These are phyloP conservation scores for Nepenthes mirabilis DNA, from an alignment of 148 eudicot genomes.

Conservation along the genomic window DNA sequence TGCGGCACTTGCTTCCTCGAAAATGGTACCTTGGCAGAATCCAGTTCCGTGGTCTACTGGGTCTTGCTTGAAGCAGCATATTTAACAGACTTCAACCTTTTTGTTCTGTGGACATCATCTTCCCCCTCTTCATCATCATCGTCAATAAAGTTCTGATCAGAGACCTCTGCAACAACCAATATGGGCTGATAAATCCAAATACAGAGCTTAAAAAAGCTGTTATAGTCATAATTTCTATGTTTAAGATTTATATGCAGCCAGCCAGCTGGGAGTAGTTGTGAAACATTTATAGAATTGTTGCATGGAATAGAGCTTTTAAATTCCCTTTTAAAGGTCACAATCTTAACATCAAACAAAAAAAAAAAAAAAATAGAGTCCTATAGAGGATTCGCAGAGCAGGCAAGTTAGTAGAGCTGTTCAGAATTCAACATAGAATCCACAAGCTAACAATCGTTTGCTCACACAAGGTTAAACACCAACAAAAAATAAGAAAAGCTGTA, in stretches of 20 bases:
- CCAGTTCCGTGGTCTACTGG: constrained; percentile 10
- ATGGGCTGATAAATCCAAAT: background rate
- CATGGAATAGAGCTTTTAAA: too few relatives aligned
- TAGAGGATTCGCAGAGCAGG: too few relatives aligned
- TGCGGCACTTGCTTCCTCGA: too few relatives aligned
- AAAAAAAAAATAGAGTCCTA: too few relatives aligned
- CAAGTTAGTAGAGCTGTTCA: too few relatives aligned
- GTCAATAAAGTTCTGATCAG: constrained; percentile 72
- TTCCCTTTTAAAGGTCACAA: too few relatives aligned
- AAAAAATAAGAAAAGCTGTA: too few relatives aligned
- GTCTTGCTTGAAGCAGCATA: constrained; percentile 16
- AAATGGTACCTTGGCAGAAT: too few relatives aligned
- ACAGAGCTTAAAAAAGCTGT: background rate
- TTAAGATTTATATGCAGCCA: background rate
- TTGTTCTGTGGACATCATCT: constrained; percentile 9
- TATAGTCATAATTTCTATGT: background rate
- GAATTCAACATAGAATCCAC: too few relatives aligned
- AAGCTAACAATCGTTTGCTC: too few relatives aligned
- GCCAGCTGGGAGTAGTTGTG: background rate
- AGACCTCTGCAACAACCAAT: constrained; percentile 36
- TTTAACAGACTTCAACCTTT: constrained; percentile 27
- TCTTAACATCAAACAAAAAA: too few relatives aligned
- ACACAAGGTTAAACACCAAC: too few relatives aligned
- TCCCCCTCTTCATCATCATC: constrained; percentile 27
- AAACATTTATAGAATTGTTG: background rate